Evolutionary conservation across 164 flowering plant genomes (phyloP).

Genomic region (Liquidambar formosana): DNA sequence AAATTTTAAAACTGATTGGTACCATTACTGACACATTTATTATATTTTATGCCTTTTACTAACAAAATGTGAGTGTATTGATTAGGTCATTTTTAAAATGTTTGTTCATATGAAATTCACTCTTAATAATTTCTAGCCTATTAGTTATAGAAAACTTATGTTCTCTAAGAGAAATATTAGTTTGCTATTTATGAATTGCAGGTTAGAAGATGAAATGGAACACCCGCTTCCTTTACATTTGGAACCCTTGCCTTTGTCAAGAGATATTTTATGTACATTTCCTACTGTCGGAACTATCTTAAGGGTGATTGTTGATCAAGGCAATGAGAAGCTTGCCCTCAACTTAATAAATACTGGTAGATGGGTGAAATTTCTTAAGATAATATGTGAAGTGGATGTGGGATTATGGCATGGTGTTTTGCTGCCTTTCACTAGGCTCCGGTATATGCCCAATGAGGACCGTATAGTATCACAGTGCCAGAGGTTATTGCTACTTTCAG

Average conservation of each 20-base stretch:
- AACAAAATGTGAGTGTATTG: no score
- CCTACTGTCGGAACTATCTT: slow-evolving; percentile 76
- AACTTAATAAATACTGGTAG: slow-evolving; percentile 38
- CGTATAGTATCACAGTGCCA: slow-evolving; percentile 27
- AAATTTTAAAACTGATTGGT: no score
- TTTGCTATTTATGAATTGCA: slow-evolving; percentile 24
- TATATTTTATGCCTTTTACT: no score
- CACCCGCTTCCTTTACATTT: slow-evolving; percentile 54
- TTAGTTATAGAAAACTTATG: not conserved
- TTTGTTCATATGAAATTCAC: not conserved
- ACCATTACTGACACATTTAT: no score
- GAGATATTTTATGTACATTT: slow-evolving; percentile 56
- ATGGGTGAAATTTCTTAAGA: slow-evolving; percentile 65
- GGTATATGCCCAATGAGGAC: slow-evolving; percentile 50
- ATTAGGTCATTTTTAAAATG: no score
- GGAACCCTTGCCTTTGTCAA: slow-evolving; percentile 50
- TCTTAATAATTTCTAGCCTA: not conserved
- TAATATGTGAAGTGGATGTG: slow-evolving; percentile 42
- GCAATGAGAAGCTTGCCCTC: slow-evolving; percentile 35
- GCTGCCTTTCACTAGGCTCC: slow-evolving; percentile 51
- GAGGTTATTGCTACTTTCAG: slow-evolving; percentile 37
- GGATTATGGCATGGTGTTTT: slow-evolving; percentile 65
- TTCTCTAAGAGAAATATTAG: not conserved
- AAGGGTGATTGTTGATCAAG: slow-evolving; percentile 44
- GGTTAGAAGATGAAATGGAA: slow-evolving; percentile 56